Evolutionary conservation across 2,329 filamentous ascomycete species (phyloP).

Genomic region (Epicoccum nigrum): DNA sequence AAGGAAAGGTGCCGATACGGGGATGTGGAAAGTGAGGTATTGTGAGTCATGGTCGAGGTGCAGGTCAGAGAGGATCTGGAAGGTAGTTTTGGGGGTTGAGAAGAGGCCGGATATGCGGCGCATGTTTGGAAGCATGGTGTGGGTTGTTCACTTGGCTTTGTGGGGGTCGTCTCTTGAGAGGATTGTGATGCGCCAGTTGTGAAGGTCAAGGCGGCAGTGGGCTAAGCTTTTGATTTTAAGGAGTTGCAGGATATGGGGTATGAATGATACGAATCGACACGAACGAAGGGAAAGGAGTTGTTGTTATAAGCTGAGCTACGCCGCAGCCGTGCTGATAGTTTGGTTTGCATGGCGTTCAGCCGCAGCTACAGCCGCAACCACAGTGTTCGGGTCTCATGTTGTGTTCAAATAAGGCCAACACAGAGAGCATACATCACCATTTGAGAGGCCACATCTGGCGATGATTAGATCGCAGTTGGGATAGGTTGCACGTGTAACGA

Average conservation of each 20-base stretch:
- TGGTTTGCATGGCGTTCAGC: conserved; percentile 3
- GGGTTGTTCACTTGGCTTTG: not conserved
- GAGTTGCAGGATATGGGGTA: no score
- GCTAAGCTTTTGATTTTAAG: no score
- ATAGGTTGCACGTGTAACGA: not conserved
- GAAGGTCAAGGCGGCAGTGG: no score
- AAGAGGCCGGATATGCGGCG: conserved; percentile 35
- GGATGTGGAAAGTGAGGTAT: conserved; percentile 42
- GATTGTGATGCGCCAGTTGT: no score
- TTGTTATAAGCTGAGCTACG: conserved; percentile 10
- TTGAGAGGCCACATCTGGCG: no score
- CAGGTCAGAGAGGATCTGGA: conserved; percentile 44
- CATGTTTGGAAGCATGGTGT: conserved; percentile 16
- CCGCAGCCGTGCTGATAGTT: not conserved
- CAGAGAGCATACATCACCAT: no score
- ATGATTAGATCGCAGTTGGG: conserved; percentile 1
- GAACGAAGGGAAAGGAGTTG: not conserved
- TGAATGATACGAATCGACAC: no score
- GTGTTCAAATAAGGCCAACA: not conserved
- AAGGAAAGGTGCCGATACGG: conserved; percentile 33
- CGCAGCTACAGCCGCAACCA: not conserved
- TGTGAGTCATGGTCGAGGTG: conserved; percentile 37
- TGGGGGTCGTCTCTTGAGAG: no score
- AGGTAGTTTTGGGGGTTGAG: conserved; percentile 29
- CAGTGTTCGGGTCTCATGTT: not conserved